Conservation (phyloP, 108 stramenopile genomes). For the Epipyxis sp. region DNA sequence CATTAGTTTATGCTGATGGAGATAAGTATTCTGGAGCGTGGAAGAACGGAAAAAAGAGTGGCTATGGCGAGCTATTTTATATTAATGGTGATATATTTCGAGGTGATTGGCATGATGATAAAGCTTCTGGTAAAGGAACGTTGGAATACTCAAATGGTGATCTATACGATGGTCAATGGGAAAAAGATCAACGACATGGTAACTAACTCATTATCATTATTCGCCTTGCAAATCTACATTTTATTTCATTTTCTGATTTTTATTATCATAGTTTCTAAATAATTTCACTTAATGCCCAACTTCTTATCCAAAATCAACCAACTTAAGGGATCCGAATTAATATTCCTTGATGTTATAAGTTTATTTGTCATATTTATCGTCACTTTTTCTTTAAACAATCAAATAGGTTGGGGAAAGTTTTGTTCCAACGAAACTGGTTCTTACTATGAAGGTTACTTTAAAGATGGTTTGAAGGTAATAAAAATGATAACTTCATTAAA, state of each 20-base stretch:
- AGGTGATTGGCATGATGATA: constrained; percentile 26
- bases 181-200: constrained; percentile 18
- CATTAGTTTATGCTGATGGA: constrained; percentile 54
- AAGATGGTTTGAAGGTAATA: constrained; percentile 3
- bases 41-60: constrained; percentile 43
- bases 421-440: not conserved
- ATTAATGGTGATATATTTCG: constrained; percentile 37
- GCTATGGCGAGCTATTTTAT: constrained; percentile 42
- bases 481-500: too few relatives aligned
- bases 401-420: constrained; percentile 6
- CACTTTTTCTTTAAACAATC: not conserved
- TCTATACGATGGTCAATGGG: constrained; percentile 30
- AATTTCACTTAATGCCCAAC: too few relatives aligned
- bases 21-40: constrained; percentile 37
- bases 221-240: too few relatives aligned
- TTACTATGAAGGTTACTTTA: not conserved
- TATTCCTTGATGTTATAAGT: not conserved
- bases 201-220: not conserved
- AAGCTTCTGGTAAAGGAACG: constrained; percentile 20
- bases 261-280: too few relatives aligned
- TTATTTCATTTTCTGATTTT: too few relatives aligned
- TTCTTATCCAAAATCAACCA: too few relatives aligned
- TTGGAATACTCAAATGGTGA: constrained; percentile 25
- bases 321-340: too few relatives aligned
- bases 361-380: not conserved